Base-by-base conservation (phyloP, 495 filamentous ascomycete species). In the Glonium stellatum region DNA sequence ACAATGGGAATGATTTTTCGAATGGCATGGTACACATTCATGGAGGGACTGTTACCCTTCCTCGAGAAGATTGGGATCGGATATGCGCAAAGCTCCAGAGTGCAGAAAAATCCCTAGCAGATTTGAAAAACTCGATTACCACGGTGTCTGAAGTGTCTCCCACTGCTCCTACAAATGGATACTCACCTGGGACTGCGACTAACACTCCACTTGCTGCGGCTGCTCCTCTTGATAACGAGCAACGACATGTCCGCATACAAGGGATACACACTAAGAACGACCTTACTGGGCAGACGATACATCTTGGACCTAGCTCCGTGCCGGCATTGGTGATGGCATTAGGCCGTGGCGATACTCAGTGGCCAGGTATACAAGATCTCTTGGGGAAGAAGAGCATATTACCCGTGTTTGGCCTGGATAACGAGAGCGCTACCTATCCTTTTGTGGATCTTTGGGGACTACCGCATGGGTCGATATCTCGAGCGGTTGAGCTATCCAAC, bases 341-440 rank as follows among this genome's bases (percentile, higher is more conserved):
- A 66, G 87, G 76, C 63, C 82, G 78, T 84, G 79, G 76, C 84
- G 36, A 81, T 79, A 37, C 82, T 80, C 65, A 70, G 36, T 64
- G 63, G 56, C 62, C 67, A 15, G 68, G 65, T 19, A 49, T 75
- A 21, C 67, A 73, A 50, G 73, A 75, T 22, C 75, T 91, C 19
- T 68, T 92, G 51, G 83, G 89, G 11, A 67, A 64, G 66, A 86
- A 87, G 54, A 87, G 85, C 62, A 89, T 93, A 71, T 76, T 90
- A 39, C 88, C 88, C 4, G 86, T 92, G 27, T 79, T 93, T 37
- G 89, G 88, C 12, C 80, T 93, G 18, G 88, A 92, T 67, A 90
- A 90, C 61, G 87, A 90, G 57, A 80, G 79, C 36, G 87, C 88
- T 25, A 89, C 88, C 22, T 93, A 92, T 71, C 89, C 89, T 19